Percentiles rank a stretch among this genome's conserved stretches.
Conservation (phyloP, 805 yeast species). For the Hanseniaspora hatyaiensis region DNA sequence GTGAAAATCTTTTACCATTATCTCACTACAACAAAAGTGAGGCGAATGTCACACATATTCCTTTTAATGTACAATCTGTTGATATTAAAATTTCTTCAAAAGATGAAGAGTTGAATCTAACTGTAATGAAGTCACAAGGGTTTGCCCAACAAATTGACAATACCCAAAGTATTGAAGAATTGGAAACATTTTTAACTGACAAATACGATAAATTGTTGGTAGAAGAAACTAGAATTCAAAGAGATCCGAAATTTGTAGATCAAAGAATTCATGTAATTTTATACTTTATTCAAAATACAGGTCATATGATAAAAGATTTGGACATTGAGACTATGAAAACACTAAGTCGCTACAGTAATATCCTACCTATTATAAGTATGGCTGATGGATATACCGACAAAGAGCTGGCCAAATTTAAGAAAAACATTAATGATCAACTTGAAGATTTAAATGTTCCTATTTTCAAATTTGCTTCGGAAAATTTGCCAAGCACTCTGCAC, state of each 20-base stretch:
- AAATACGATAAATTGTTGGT: constrained; percentile 69
- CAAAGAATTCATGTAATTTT: constrained; percentile 63
- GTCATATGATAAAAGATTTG: constrained; percentile 66
- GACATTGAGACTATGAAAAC: constrained; percentile 63
- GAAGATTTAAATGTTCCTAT: constrained; percentile 60
- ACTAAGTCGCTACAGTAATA: constrained; percentile 59
- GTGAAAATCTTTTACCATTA: constrained; percentile 25
- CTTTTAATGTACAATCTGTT: constrained; percentile 16
- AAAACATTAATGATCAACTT: constrained; percentile 49
- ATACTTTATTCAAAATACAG: constrained; percentile 63
- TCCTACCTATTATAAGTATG: constrained; percentile 57
- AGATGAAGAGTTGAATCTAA: constrained; percentile 40
- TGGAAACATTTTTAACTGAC: constrained; percentile 55
- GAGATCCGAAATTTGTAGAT: constrained; percentile 75
- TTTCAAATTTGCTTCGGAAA: constrained; percentile 42
- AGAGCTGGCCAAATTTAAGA: constrained; percentile 50
- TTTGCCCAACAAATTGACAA: constrained; percentile 71
- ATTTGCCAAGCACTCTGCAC: no score
- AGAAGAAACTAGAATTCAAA: constrained; percentile 74
- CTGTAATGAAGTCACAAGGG: constrained; percentile 60
- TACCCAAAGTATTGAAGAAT: constrained; percentile 52
- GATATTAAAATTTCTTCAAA: constrained; percentile 23
- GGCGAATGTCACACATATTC: constrained; percentile 17
- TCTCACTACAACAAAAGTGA: not conserved
- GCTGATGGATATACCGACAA: constrained; percentile 58